Conservation (phyloP, 2,329 filamentous ascomycete species). For the Coniella vitis region DNA sequence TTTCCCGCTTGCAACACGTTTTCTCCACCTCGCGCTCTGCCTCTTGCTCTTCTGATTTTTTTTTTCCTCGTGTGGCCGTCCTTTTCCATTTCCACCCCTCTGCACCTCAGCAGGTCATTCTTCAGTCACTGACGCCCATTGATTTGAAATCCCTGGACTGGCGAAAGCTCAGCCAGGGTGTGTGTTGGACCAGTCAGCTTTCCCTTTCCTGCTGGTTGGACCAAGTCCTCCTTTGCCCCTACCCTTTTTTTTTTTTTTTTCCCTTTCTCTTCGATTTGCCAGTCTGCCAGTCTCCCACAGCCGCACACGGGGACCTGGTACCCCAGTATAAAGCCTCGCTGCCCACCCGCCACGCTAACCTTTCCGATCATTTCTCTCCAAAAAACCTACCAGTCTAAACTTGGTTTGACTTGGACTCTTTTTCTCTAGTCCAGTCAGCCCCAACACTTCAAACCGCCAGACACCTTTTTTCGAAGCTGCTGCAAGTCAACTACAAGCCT, state of each 20-base stretch:
- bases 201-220: too few relatives aligned
- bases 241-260: not conserved
- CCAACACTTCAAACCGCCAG: not conserved
- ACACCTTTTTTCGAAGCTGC: not conserved
- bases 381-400: conserved; percentile 15
- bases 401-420: conserved; percentile 14
- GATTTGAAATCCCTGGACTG: conserved; percentile 9
- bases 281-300: conserved; percentile 5
- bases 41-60: not conserved
- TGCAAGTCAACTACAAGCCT: conserved; percentile 16
- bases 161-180: conserved; percentile 4
- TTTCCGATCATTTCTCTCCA: conserved; percentile 17
- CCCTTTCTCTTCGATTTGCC: not conserved
- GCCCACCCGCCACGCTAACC: conserved; percentile 17
- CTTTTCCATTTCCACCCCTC: not conserved
- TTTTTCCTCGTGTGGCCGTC: not conserved
- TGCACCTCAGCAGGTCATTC: not conserved
- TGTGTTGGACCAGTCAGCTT: not conserved
- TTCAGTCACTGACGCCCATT: not conserved
- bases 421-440: not conserved
- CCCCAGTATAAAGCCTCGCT: conserved; percentile 16
- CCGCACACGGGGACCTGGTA: conserved; percentile 12
- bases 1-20: conserved; percentile 3
- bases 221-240: too few relatives aligned
- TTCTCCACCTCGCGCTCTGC: conserved; percentile 1